Evolutionary conservation across 73 alveolate genomes (phyloP).

Genomic region (Paraurostyla sp.): DNA sequence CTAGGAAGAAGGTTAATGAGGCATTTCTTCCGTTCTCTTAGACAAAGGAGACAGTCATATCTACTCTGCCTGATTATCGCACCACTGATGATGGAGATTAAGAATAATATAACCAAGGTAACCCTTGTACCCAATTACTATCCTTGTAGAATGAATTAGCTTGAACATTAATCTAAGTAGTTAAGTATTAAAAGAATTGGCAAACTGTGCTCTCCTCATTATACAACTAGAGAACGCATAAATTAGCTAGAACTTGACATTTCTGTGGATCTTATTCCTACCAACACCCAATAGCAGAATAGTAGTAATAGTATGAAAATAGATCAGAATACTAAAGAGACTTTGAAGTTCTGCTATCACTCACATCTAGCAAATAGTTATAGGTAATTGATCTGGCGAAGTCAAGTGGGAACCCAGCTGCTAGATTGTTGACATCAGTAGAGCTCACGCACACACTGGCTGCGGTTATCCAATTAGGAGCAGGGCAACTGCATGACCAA

Average conservation of each 20-base stretch:
- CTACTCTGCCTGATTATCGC: constrained; percentile 56
- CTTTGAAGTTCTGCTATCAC: constrained; percentile 3
- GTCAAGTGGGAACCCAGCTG: constrained; percentile 10
- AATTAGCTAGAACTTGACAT: constrained; percentile 85
- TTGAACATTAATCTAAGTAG: neutral
- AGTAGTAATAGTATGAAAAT: constrained; percentile 62
- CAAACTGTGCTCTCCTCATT: constrained; percentile 65
- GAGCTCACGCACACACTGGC: constrained; percentile 54
- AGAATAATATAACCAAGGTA: constrained; percentile 77
- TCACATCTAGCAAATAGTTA: constrained; percentile 36
- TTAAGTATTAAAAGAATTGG: constrained; percentile 31
- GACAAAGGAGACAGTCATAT: constrained; percentile 68
- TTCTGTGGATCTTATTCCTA: constrained; percentile 62
- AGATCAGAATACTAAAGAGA: constrained; percentile 62
- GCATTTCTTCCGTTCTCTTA: constrained; percentile 5
- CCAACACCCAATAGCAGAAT: constrained; percentile 81
- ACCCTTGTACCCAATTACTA: constrained; percentile 60
- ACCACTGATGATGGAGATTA: constrained; percentile 46
- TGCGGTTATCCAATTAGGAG: constrained; percentile 58
- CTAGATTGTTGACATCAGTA: neutral
- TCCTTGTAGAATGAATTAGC: constrained; percentile 53
- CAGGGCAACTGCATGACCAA: constrained; percentile 57
- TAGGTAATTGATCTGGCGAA: constrained; percentile 54
- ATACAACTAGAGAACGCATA: constrained; percentile 80
- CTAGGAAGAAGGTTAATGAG: constrained; percentile 57